Conservation (phyloP, 2,329 filamentous ascomycete species). For the Aspergillus sp. region DNA sequence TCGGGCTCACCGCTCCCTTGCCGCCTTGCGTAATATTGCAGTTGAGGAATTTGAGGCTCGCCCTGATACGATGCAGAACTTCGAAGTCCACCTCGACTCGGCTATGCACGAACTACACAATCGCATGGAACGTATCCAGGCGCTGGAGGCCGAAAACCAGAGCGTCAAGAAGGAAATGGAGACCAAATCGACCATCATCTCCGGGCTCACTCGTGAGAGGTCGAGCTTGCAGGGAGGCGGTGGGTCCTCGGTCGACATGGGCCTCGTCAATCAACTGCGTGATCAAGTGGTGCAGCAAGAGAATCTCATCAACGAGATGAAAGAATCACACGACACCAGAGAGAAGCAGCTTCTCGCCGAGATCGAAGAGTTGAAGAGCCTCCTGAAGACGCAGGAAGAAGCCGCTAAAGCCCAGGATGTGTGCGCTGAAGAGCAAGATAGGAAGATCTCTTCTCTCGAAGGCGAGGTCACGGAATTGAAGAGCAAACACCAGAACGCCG, state of each 20-base stretch:
- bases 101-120: constrained; percentile 89
- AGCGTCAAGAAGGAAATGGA: constrained; percentile 95
- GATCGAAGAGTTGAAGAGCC: constrained; percentile 66
- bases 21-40: constrained; percentile 84
- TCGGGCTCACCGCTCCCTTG: constrained; percentile 86
- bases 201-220: constrained; percentile 86
- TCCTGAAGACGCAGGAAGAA: constrained; percentile 47
- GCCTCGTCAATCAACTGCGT: constrained; percentile 80
- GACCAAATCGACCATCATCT: constrained; percentile 92
- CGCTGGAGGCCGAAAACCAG: constrained; percentile 80
- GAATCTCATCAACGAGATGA: constrained; percentile 72
- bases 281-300: constrained; percentile 88
- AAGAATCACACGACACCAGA: constrained; percentile 69
- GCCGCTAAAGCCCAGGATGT: constrained; percentile 38
- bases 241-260: constrained; percentile 82
- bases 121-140: constrained; percentile 84
- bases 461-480: constrained; percentile 74
- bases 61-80: constrained; percentile 85
- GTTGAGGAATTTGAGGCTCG: constrained; percentile 79
- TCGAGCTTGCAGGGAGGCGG: constrained; percentile 73
- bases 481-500: constrained; percentile 68
- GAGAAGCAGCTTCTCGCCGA: constrained; percentile 75
- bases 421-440: constrained; percentile 49
- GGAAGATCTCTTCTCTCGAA: constrained; percentile 67
- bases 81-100: constrained; percentile 86